phyloP scores from a whole-genome alignment of 2,329 filamentous ascomycete genomes.

The Cyphellophora europaea region DNA sequence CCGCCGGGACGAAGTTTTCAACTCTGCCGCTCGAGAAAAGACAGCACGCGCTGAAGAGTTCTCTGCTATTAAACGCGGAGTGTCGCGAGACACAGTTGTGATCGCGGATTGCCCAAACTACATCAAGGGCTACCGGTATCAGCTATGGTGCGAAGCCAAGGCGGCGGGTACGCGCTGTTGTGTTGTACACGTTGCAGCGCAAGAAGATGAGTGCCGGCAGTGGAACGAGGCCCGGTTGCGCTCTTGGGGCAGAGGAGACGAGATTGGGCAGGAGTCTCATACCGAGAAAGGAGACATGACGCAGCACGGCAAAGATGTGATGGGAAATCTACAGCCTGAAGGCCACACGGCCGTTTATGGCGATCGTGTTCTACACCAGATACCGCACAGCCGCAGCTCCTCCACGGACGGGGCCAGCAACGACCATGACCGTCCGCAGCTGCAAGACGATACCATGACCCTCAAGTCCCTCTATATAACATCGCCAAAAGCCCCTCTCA shows the following conservation, averaged over 20 bases:
- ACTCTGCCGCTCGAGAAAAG: slow-evolving; percentile 38
- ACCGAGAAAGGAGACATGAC: slow-evolving; percentile 1
- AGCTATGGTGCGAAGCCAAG: slow-evolving; percentile 59
- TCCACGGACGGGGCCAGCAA: slow-evolving; percentile 7
- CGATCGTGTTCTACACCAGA: slow-evolving; percentile 8
- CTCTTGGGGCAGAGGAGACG: slow-evolving; percentile 8
- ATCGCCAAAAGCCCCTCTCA: not conserved
- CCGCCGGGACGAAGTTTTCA: slow-evolving; percentile 18
- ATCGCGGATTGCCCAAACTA: slow-evolving; percentile 58
- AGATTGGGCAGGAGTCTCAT: not conserved
- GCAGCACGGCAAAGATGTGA: slow-evolving; percentile 11
- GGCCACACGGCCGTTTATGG: slow-evolving; percentile 20
- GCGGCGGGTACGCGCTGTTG: slow-evolving; percentile 52
- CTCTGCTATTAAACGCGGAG: slow-evolving; percentile 50
- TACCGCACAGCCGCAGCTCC: slow-evolving; percentile 8
- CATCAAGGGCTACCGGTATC: slow-evolving; percentile 60
- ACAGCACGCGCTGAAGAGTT: slow-evolving; percentile 54
- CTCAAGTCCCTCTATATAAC: slow-evolving; percentile 19
- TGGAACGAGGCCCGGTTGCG: slow-evolving; percentile 17
- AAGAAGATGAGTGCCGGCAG: slow-evolving; percentile 17
- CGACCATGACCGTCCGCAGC: slow-evolving; percentile 3
- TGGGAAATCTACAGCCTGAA: slow-evolving; percentile 17
- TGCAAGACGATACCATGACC: slow-evolving; percentile 13
- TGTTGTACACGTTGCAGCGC: slow-evolving; percentile 37
- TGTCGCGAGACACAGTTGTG: slow-evolving; percentile 50